These are phyloP conservation scores for Houttuynia cordata DNA, from an alignment of 164 flowering plant genomes.

Conservation along the genomic window DNA sequence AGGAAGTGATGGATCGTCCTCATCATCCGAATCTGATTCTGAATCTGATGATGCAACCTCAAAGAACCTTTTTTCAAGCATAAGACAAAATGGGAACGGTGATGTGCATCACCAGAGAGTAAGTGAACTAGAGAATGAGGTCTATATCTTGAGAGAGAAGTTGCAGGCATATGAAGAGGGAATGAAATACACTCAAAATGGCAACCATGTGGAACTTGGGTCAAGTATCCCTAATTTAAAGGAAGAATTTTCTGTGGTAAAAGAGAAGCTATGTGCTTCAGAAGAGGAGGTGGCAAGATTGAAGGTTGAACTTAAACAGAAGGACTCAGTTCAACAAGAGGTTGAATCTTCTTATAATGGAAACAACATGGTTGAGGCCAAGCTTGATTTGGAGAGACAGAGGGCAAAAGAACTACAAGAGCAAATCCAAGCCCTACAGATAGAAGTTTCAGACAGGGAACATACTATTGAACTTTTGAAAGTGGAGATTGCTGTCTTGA, in stretches of 20 bases:
- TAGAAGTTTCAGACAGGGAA: slow-evolving; percentile 25
- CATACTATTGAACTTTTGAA: slow-evolving; percentile 43
- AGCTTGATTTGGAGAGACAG: slow-evolving; percentile 8
- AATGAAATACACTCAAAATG: slow-evolving; percentile 16
- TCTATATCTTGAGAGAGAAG: slow-evolving; percentile 41
- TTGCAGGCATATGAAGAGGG: slow-evolving; percentile 30
- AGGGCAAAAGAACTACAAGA: slow-evolving; percentile 13
- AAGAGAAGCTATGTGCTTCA: slow-evolving; percentile 27
- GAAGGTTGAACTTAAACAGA: slow-evolving; percentile 32
- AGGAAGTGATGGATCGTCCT: slow-evolving; percentile 45
- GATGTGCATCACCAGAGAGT: slow-evolving; percentile 24
- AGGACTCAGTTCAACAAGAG: slow-evolving; percentile 1
- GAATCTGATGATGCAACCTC: slow-evolving; percentile 55
- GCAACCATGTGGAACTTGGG: slow-evolving; percentile 14
- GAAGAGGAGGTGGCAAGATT: slow-evolving; percentile 37
- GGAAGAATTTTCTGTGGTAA: slow-evolving; percentile 34
- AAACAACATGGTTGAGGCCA: slow-evolving; percentile 1
- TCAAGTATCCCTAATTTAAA: slow-evolving; percentile 31
- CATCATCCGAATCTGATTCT: slow-evolving; percentile 36
- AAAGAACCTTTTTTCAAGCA: slow-evolving; percentile 28
- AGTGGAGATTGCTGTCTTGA: slow-evolving; percentile 33
- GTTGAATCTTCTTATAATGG: background rate
- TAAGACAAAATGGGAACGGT: slow-evolving; percentile 21
- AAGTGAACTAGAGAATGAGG: slow-evolving; percentile 48
- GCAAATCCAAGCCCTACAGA: slow-evolving; percentile 11